Percentiles rank a stretch among this genome's conserved stretches.
These are phyloP conservation scores for Ampelomyces quisqualis DNA, from an alignment of 2,329 filamentous ascomycete genomes.

Conservation along the genomic window DNA sequence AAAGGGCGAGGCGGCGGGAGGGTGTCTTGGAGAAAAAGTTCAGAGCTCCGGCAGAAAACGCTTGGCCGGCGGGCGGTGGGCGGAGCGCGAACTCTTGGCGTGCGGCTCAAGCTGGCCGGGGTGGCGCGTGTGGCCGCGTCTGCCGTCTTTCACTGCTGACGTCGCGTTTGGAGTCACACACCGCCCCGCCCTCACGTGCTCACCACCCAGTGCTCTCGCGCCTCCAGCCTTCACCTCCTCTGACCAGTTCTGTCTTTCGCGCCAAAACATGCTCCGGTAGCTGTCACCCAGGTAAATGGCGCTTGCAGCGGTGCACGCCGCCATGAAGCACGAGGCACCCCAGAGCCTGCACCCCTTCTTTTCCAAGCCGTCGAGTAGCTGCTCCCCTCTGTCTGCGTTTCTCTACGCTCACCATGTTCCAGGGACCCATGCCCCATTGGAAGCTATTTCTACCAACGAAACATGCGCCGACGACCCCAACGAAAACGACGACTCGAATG, in stretches of 20 bases:
- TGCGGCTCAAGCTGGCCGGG: conserved; percentile 1
- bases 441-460: conserved; percentile 5
- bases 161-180: conserved; percentile 2
- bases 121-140: conserved; percentile 17
- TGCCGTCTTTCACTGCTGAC: conserved; percentile 5
- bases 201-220: not conserved
- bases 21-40: conserved; percentile 25
- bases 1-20: conserved; percentile 9
- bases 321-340: conserved; percentile 42
- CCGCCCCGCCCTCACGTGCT: not conserved
- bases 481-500: conserved; percentile 23
- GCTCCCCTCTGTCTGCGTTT: too few relatives aligned
- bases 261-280: conserved; percentile 19
- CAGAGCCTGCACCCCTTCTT: conserved; percentile 46
- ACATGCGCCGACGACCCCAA: conserved; percentile 14
- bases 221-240: not conserved
- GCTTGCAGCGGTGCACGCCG: conserved; percentile 37
- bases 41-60: conserved; percentile 22
- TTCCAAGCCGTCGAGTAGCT: conserved; percentile 23
- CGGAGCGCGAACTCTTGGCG: conserved; percentile 18
- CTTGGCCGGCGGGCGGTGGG: too few relatives aligned
- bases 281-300: conserved; percentile 36
- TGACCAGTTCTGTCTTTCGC: not conserved
- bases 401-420: conserved; percentile 3
- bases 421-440: conserved; percentile 19